phyloP scores from a whole-genome alignment of 1,139 yeast genomes.

The Zygosaccharomyces sapae region DNA sequence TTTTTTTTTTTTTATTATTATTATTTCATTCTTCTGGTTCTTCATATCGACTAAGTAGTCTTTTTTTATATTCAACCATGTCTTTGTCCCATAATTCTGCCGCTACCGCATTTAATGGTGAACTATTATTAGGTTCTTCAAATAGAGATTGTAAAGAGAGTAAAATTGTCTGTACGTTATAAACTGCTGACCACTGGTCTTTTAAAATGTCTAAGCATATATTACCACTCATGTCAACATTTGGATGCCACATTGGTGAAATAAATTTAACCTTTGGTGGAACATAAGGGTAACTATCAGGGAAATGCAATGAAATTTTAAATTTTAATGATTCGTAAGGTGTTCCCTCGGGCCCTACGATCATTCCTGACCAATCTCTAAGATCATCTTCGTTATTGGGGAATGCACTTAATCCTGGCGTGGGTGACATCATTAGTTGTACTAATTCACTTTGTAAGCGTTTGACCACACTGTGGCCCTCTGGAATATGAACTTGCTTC shows the following conservation, averaged over 20 bases:
- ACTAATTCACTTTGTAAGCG: constrained; percentile 48
- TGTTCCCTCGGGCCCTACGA: constrained; percentile 60
- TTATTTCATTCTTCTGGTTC: constrained; percentile 35
- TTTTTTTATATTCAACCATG: constrained; percentile 44
- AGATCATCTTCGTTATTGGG: constrained; percentile 52
- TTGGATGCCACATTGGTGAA: constrained; percentile 71
- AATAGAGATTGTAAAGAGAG: constrained; percentile 56
- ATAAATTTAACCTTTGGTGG: constrained; percentile 60
- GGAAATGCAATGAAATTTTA: constrained; percentile 52
- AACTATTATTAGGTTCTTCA: constrained; percentile 51
- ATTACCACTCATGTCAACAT: constrained; percentile 62
- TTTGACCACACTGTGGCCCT: constrained; percentile 24
- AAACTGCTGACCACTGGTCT: constrained; percentile 90
- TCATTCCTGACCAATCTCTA: constrained; percentile 57
- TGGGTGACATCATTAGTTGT: constrained; percentile 48
- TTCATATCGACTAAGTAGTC: constrained; percentile 44
- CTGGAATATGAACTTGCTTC: constrained; percentile 8
- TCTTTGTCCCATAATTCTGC: constrained; percentile 46
- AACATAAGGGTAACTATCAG: constrained; percentile 56
- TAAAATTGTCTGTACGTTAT: constrained; percentile 56
- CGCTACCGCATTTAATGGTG: constrained; percentile 47
- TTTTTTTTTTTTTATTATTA: background rate
- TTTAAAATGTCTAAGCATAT: constrained; percentile 80
- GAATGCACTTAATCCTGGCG: constrained; percentile 51
- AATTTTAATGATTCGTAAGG: constrained; percentile 55